Base-by-base conservation (phyloP, 1,284 basidiomycete genomes). In the Ceraceosorus guamensis region DNA sequence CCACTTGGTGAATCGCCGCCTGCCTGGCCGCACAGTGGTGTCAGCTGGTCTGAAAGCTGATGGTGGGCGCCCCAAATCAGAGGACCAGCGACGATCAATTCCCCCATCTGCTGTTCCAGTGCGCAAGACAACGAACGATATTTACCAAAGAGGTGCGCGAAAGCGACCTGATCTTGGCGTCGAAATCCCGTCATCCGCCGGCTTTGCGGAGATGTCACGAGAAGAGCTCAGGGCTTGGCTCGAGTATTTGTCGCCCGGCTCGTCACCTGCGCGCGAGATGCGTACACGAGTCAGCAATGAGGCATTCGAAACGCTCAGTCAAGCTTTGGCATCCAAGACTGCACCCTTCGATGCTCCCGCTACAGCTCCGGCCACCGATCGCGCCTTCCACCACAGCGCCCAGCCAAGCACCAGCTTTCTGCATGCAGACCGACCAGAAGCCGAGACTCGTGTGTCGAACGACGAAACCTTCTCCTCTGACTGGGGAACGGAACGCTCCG, bases 401-500 rank as follows among this genome's bases (percentile, higher is more conserved):
- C 10, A 43, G 39, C 10, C 10, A 43, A 16, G 16, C 39, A 10
- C 39, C 39, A 10, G 10, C n/a, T 43, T 10, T 43, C 39, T 10
- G 16, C 39, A n/a, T n/a, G n/a, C n/a, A n/a, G n/a, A n/a, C n/a
- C n/a, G n/a, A n/a, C n/a, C n/a, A n/a, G n/a, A 41, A 41, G n/a
- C 37, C 8, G 8, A 41, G 37, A 41, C 8, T 8, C 37, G 37
- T n/a, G n/a, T 8, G 37, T 41, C 37, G n/a, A 8, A 41, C 44
- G 44, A 46, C 6, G 44, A 46, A 7, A 46, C n/a, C 44, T 6
- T 46, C 6, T 46, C 44, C n/a, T 46, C 44, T 33, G 48, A 50
- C 30, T 50, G 48, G 48, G 48, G 48, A 5, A 50, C 48, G n/a
- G 48, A 50, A 34, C 11, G 48, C 32, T 50, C 48, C 10, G 48